Conservation (phyloP, 192 early-diverging fungal genomes). For the Coemansia guatemalensis region DNA sequence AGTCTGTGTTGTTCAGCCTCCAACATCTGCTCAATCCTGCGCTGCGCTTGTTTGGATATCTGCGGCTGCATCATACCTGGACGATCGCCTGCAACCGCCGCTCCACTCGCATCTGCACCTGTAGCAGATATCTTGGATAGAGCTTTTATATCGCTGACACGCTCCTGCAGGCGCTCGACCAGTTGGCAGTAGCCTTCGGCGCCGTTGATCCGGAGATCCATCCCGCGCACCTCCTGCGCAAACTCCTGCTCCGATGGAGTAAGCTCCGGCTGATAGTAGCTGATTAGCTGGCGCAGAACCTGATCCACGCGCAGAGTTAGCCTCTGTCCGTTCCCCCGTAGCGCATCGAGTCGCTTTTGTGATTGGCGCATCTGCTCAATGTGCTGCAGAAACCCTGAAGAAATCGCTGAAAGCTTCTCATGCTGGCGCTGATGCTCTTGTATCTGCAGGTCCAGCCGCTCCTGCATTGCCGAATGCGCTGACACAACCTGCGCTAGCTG, state of each 20-base stretch:
- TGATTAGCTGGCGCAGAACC: slow-evolving; percentile 63
- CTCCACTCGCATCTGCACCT: slow-evolving; percentile 11
- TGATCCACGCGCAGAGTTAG: slow-evolving; percentile 58
- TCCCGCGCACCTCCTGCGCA: slow-evolving; percentile 30
- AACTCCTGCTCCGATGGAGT: slow-evolving; percentile 56
- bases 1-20: slow-evolving; percentile 26
- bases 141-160: slow-evolving; percentile 26
- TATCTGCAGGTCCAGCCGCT: slow-evolving; percentile 38
- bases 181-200: slow-evolving; percentile 21
- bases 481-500: slow-evolving; percentile 51
- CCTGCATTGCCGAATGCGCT: slow-evolving; percentile 45
- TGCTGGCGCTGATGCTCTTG: slow-evolving; percentile 53
- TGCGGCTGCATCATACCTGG: slow-evolving; percentile 5
- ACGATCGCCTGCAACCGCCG: slow-evolving; percentile 7
- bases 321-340: slow-evolving; percentile 37
- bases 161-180: slow-evolving; percentile 29
- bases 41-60: slow-evolving; percentile 16
- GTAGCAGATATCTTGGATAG: slow-evolving; percentile 4
- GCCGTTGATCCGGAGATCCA: slow-evolving; percentile 28
- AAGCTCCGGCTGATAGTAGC: slow-evolving; percentile 61
- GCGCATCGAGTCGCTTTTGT: slow-evolving; percentile 47
- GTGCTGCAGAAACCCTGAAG: slow-evolving; percentile 38
- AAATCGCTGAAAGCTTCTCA: slow-evolving; percentile 42
- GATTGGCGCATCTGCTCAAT: slow-evolving; percentile 43
- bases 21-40: slow-evolving; percentile 19